These are phyloP conservation scores for Pulveroboletus sp. DNA, from an alignment of 768 basidiomycete genomes.

Conservation along the genomic window DNA sequence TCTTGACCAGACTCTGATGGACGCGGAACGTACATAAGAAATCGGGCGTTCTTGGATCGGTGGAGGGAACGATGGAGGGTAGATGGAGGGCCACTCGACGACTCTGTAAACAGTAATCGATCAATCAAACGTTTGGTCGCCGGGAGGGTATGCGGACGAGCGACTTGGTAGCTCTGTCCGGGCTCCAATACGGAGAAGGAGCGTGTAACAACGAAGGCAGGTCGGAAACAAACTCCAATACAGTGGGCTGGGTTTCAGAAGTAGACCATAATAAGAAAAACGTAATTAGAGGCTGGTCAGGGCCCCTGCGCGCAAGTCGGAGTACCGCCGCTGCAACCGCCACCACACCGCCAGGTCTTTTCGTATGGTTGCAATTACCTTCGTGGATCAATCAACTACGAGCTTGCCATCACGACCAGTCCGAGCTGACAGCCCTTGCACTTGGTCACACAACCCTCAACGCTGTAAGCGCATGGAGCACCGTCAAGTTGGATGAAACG, in stretches of 20 bases:
- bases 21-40: neutral
- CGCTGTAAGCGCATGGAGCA: too few species aligned
- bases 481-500: too few species aligned
- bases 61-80: conserved; percentile 1
- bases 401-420: too few species aligned
- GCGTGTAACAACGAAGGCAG: neutral
- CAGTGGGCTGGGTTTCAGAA: neutral
- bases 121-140: too few species aligned
- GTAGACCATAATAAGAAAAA: neutral
- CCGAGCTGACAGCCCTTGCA: too few species aligned
- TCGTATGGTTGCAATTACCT: too few species aligned
- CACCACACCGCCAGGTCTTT: too few species aligned
- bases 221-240: neutral
- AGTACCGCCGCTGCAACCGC: neutral
- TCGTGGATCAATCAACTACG: too few species aligned
- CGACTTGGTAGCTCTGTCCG: too few species aligned
- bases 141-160: too few species aligned
- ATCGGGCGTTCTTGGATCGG: neutral
- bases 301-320: neutral
- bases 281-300: neutral
- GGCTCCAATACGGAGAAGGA: neutral
- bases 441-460: too few species aligned
- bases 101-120: neutral
- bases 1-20: neutral
- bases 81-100: neutral